phyloP scores from a whole-genome alignment of 306 rosid genomes.

The Quercus bicolor region DNA sequence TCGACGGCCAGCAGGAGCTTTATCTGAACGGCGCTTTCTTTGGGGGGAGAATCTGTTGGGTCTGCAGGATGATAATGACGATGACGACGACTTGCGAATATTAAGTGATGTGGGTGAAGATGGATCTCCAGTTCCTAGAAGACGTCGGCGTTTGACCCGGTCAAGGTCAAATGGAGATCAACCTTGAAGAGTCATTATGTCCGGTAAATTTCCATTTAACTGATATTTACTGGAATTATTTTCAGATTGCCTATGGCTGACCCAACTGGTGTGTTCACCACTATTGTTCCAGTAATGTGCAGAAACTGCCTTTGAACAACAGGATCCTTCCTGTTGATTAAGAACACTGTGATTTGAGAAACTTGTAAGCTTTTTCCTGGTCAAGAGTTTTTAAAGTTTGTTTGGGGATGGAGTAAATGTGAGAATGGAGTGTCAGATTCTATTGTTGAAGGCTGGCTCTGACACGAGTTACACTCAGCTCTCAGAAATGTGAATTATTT shows the following conservation, averaged over 20 bases:
- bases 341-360: conserved; percentile 21
- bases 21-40: conserved; percentile 57
- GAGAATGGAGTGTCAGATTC: not conserved
- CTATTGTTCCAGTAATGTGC: conserved; percentile 38
- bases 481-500: not conserved
- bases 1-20: conserved; percentile 46
- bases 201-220: conserved; percentile 50
- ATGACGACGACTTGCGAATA: conserved; percentile 37
- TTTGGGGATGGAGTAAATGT: not conserved
- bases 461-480: not conserved
- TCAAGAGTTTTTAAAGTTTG: not conserved
- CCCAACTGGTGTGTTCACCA: conserved; percentile 36
- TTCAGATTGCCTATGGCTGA: conserved; percentile 30
- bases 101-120: conserved; percentile 44
- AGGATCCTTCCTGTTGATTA: conserved; percentile 10
- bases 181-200: conserved; percentile 29
- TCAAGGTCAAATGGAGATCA: conserved; percentile 66
- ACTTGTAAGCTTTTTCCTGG: conserved; percentile 14
- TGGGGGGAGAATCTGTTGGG: conserved; percentile 91
- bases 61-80: conserved; percentile 36
- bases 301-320: conserved; percentile 11
- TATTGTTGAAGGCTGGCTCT: not conserved
- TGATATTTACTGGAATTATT: conserved; percentile 28
- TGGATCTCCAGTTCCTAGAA: conserved; percentile 62
- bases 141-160: conserved; percentile 63